A percentile compares a stretch with the other conserved stretches of the same genome.
Evolutionary conservation across 176 grass and related monocot genomes (phyloP).

Genomic region (Bonia amplexicaulis): DNA sequence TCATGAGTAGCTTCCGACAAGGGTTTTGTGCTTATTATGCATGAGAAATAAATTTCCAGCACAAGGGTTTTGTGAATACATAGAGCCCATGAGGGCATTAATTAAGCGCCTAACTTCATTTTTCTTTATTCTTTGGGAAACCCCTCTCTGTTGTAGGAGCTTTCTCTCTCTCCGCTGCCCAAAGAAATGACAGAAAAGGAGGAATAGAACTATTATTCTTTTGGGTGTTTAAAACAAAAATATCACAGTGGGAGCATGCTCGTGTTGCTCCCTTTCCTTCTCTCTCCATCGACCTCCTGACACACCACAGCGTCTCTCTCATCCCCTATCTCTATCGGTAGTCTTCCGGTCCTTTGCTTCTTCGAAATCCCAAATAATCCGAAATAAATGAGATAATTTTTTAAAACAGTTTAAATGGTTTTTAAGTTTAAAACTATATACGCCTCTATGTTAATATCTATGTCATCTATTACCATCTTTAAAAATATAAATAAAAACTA

Average conservation of each 20-base stretch:
- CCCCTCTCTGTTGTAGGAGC: background rate
- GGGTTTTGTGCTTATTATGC: conserved; percentile 3
- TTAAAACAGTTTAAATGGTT: too few species aligned
- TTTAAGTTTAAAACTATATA: too few species aligned
- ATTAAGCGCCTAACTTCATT: conserved; percentile 22
- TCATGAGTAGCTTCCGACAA: conserved; percentile 14
- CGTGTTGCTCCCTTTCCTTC: background rate
- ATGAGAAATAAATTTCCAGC: conserved; percentile 23
- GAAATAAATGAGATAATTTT: too few species aligned
- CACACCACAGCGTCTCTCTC: conserved; percentile 32
- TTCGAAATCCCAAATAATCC: too few species aligned
- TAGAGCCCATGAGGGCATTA: conserved; percentile 28
- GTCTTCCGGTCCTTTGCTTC: too few species aligned
- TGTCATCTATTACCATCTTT: too few species aligned
- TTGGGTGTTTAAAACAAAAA: background rate
- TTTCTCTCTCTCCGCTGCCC: background rate
- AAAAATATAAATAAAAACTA: too few species aligned
- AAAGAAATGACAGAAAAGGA: background rate
- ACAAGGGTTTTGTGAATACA: conserved; percentile 34
- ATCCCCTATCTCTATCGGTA: background rate
- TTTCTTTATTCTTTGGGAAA: background rate
- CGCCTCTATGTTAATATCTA: too few species aligned
- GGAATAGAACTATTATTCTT: background rate
- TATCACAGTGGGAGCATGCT: conserved; percentile 17
- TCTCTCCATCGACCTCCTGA: conserved; percentile 38